Evolutionary conservation across 208 protist genomes (phyloP).

Genomic region (Wallacemonas collosoma): DNA sequence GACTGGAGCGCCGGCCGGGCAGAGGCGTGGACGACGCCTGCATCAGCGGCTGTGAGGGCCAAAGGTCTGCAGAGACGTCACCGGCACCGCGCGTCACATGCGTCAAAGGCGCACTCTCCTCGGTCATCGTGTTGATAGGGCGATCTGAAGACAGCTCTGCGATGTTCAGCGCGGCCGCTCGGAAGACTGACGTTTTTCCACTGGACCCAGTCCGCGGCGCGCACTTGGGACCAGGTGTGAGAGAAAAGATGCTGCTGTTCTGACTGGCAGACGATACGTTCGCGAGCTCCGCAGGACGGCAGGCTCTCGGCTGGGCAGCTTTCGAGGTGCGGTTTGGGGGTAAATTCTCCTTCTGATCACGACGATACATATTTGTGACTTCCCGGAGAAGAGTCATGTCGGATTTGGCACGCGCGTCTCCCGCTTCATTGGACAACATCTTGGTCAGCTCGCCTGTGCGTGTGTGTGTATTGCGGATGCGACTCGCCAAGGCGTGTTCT

Average conservation of each 20-base stretch:
- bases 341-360: slow-evolving; percentile 42
- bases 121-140: not conserved
- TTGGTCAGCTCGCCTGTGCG: too few relatives aligned
- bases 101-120: too few relatives aligned
- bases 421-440: not conserved
- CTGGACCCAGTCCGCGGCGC: too few relatives aligned
- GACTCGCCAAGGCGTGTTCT: too few relatives aligned
- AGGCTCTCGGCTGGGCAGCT: not conserved
- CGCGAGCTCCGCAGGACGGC: not conserved
- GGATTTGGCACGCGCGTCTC: not conserved
- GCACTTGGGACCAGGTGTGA: slow-evolving; percentile 7
- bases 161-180: not conserved
- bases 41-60: not conserved
- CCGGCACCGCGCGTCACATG: too few relatives aligned
- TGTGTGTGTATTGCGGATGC: not conserved
- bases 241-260: slow-evolving; percentile 6
- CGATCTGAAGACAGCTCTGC: not conserved
- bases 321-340: slow-evolving; percentile 5
- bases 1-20: not conserved
- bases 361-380: slow-evolving; percentile 34
- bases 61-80: not conserved
- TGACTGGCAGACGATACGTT: slow-evolving; percentile 2
- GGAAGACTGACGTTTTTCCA: too few relatives aligned
- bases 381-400: slow-evolving; percentile 33
- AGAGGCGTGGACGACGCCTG: not conserved